Percentiles rank a stretch among this genome's conserved stretches.
These are phyloP conservation scores for Claviceps fusiformis DNA, from an alignment of 2,329 filamentous ascomycete species.

Conservation along the genomic window DNA sequence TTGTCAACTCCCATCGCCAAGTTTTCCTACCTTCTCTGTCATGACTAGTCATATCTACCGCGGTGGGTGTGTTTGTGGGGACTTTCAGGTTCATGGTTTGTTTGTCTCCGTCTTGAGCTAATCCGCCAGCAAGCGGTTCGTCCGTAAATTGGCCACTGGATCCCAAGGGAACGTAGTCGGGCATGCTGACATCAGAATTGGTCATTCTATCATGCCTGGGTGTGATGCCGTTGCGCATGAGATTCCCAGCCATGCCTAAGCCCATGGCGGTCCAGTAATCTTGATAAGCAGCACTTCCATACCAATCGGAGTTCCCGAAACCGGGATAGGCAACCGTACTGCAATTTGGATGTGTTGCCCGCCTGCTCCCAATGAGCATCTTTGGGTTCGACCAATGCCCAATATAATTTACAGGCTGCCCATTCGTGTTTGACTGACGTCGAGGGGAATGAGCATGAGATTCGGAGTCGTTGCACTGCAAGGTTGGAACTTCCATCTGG, in stretches of 20 bases:
- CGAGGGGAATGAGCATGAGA: conserved; percentile 51
- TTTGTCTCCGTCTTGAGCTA: conserved; percentile 21
- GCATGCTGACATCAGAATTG: conserved; percentile 28
- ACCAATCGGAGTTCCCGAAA: conserved; percentile 8
- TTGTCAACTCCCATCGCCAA: background rate
- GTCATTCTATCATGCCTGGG: conserved; percentile 11
- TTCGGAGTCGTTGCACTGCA: conserved; percentile 34
- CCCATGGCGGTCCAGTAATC: conserved; percentile 15
- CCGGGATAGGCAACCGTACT: background rate
- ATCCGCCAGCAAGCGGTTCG: conserved; percentile 7
- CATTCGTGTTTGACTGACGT: conserved; percentile 12
- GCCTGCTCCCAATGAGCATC: background rate
- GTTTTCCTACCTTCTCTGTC: conserved; percentile 10
- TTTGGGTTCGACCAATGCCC: background rate
- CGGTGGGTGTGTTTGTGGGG: conserved; percentile 29
- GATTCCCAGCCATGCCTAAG: conserved; percentile 7
- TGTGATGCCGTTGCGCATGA: conserved; percentile 5
- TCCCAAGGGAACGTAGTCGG: conserved; percentile 21
- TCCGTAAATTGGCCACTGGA: conserved; percentile 7
- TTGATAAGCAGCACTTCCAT: conserved; percentile 14
- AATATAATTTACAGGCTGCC: background rate
- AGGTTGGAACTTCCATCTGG: conserved; percentile 27
- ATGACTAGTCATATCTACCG: conserved; percentile 7
- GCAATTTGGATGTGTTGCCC: conserved; percentile 6
- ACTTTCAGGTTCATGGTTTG: conserved; percentile 18